Evolutionary conservation across 139 green algal genomes (phyloP).

Genomic region (Zygnema cylindricum): DNA sequence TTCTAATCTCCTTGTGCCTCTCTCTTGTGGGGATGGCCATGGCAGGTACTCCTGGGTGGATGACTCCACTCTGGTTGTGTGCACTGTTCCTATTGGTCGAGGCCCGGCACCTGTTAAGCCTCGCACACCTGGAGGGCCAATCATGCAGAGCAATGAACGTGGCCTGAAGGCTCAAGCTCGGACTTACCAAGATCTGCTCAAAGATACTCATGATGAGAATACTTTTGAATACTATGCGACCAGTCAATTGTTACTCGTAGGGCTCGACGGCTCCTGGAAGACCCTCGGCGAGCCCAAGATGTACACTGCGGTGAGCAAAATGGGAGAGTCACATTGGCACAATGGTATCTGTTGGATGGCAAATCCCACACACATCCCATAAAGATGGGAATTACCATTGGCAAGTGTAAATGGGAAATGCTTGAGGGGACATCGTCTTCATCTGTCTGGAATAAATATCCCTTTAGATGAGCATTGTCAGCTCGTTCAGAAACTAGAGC

Average conservation of each 20-base stretch:
- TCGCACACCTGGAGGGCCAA: constrained; percentile 74
- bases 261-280: constrained; percentile 68
- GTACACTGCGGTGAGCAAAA: constrained; percentile 29
- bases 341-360: too few relatives aligned
- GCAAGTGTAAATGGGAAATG: too few relatives aligned
- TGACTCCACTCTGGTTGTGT: constrained; percentile 80
- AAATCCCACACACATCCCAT: too few relatives aligned
- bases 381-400: too few relatives aligned
- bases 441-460: too few relatives aligned
- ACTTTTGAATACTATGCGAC: constrained; percentile 90
- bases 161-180: constrained; percentile 76
- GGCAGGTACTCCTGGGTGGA: constrained; percentile 71
- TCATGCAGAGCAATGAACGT: constrained; percentile 74
- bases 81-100: constrained; percentile 65
- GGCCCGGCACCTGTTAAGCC: constrained; percentile 52
- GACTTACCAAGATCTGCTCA: constrained; percentile 94
- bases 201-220: constrained; percentile 83
- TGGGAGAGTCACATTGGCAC: too few relatives aligned
- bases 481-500: too few relatives aligned
- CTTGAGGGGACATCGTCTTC: too few relatives aligned
- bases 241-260: constrained; percentile 73
- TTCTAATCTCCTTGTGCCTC: too few relatives aligned
- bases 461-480: too few relatives aligned
- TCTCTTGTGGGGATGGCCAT: too few relatives aligned
- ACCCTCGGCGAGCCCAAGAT: constrained; percentile 39